Base-by-base conservation (phyloP, 805 yeast genomes). In the Monosporozyma solicola region DNA sequence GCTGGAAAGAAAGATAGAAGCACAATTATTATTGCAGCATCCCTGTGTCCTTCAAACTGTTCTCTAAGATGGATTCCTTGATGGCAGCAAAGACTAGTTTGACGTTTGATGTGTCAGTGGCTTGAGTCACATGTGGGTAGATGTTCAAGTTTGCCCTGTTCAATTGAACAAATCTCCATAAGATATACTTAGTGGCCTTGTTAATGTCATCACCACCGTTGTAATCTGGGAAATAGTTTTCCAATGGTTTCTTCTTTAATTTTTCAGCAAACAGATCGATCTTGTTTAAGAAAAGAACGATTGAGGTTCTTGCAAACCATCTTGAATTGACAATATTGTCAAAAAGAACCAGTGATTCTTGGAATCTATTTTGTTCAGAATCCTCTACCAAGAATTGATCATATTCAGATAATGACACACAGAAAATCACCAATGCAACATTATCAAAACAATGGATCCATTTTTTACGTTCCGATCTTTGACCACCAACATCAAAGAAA, bases 401-500 rank as follows among this genome's bases (percentile, higher is more conserved):
- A 65, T 91, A 91, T 66, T 91, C 97, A 2, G 92, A 83, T 51
- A 91, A 70, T 0, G 97, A 90, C 24, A 90, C 96, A 68, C 97
- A 90, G 66, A 90, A 91, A 55, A 91, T 87, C 50, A 91, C 85
- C 48, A 87, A 75, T 0, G 96, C 86, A 35, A 91, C 97, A 61
- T 90, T 89, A 68, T 90, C 96, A 62, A 94, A 94, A 65, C 96
- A 88, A 70, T 94, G 95, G 56, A 94, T 90, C 99, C 99, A 94
- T 69, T 94, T 92, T 64, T 87, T 87, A 51, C 99, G 82, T 72
- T 94, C 99, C 3, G 95, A 83, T 61, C 99, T 76, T 70, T 94
- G 99, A 1, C 97, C 97, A 57, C 97, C 97, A 48, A 91, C 97
- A 68, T 91, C 97, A 63, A 74, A 82, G 60, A 85, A 74, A 61